Evolutionary conservation across 257 asterid genomes (phyloP), one percentile per base, ranked within the genome.

Genomic region (Asclepias syriaca): DNA sequence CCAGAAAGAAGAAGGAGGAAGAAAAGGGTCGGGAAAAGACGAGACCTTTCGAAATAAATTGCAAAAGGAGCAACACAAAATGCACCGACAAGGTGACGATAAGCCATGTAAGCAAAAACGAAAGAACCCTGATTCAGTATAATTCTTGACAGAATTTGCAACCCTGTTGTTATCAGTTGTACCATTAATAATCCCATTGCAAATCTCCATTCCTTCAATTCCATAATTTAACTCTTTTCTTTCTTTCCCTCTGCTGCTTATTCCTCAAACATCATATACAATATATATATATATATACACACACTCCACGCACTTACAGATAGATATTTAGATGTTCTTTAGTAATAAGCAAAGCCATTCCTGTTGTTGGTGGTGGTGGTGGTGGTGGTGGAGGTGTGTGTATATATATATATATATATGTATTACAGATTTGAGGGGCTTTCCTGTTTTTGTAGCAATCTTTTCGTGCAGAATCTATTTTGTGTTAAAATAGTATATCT

Each of bases 141-240:
- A 13, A 90, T 73, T 68, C 83, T 86, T 0, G 95, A 88, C 2
- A 90, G 87, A 46, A 90, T 84, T 61, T 86, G 96, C 72, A 88
- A 50, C 3, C 89, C 95, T 1, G 88, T 56, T n/a, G 79, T 66
- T 1, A 86, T 85, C 1, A 60, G 66, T 82, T 90, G 96, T 24
- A 88, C 93, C 60, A 48, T 0, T 2, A 88, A 64, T 95, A 88
- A 86, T 2, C 87, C 92, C 0, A 82, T 61, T 6, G 46, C 79
- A 27, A 87, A 79, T 61, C 77, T 65, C 80, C 74, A 77, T 32
- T 71, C 75, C 85, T 74, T 66, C 68, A 59, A n/a, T 56, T 55
- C 77, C 78, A 81, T 87, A 4, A 8, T 67, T 0, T 0, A 40
- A 40, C 46, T 60, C 24, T 34, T 45, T 43, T 16, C 27, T 34